Base-by-base conservation (phyloP, 352 stramenopile genomes). In the Phytophthora nicotianae region DNA sequence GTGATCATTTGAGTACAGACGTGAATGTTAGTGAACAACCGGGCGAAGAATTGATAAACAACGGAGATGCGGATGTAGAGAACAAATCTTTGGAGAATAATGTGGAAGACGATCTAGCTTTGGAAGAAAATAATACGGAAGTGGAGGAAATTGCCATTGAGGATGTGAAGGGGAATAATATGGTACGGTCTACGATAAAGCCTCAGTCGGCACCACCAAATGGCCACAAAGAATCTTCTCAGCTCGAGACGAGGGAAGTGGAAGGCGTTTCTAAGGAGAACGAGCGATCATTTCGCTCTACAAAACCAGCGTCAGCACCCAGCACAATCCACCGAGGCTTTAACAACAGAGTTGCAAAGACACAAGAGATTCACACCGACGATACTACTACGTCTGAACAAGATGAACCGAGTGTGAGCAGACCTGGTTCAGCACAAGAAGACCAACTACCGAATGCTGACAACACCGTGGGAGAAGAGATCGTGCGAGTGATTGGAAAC, bases 241-340 rank as follows among this genome's bases (percentile, higher is more conserved):
- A 32, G 10, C 24, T 29, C 4, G 24, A 38, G 16, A 49, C 10
- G 45, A 35, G 33, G 35, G 45, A 32, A 23, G 45, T 37, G 6
- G 27, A 32, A 23, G 11, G 3, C 40, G 35, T 16, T 21, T 20
- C 13, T 5, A 26, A 26, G 24, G 7, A 17, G 8, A 33, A 48
- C 3, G 17, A 51, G n/a, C 14, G 10, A 54, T 17, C n/a, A 59
- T 13, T 17, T 58, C 56, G 51, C 20, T n/a, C 41, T 5, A 42
- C 16, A 17, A 72, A 68, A 37, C 57, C 62, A 49, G 27, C 20
- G 7, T 75, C 67, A 35, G 67, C 62, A 16, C 67, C 67, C 16
- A 71, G 32, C 17, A 53, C 35, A 1, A 32, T 68, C 14, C 43
- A 58, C 21, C 62, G 47, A 26, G 41, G 38, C 1, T 56, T 20